phyloP scores from a whole-genome alignment of 2,329 filamentous ascomycete species.

The Xylaria hypoxylon region DNA sequence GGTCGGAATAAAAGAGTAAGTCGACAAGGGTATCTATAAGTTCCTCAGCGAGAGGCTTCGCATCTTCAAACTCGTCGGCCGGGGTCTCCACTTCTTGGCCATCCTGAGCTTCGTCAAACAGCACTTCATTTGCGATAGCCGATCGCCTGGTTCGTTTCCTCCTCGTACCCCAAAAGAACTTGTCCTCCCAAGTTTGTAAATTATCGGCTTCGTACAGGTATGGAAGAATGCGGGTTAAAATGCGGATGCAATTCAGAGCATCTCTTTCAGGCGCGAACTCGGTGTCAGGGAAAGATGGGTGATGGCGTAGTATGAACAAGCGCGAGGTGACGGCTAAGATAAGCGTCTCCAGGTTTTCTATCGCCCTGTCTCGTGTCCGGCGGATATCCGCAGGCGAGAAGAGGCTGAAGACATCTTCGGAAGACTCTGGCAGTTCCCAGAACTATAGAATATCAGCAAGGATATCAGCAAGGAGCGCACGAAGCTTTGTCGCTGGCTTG shows the following conservation, averaged over 20 bases:
- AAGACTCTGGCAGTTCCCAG: constrained; percentile 95
- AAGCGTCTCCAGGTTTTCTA: constrained; percentile 91
- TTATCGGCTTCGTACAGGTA: constrained; percentile 92
- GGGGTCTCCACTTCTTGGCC: constrained; percentile 60
- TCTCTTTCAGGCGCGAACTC: constrained; percentile 85
- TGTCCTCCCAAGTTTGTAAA: constrained; percentile 86
- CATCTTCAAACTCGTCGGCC: constrained; percentile 78
- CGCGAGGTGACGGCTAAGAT: constrained; percentile 86
- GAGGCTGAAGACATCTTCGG: constrained; percentile 96
- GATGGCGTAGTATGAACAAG: constrained; percentile 83
- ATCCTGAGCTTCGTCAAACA: constrained; percentile 81
- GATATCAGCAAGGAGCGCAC: constrained; percentile 39
- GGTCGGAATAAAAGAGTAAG: constrained; percentile 89
- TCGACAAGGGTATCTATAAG: constrained; percentile 90
- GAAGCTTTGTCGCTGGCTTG: constrained; percentile 15
- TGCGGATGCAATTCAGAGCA: constrained; percentile 93
- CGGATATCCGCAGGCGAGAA: constrained; percentile 92
- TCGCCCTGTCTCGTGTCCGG: constrained; percentile 83
- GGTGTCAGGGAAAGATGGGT: constrained; percentile 89
- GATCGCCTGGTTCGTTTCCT: constrained; percentile 76
- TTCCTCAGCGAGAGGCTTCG: constrained; percentile 90
- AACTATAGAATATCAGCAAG: constrained; percentile 75
- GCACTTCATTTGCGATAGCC: constrained; percentile 76
- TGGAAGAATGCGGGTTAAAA: constrained; percentile 88
- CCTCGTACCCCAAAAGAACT: constrained; percentile 88